Percentiles rank a stretch among this genome's conserved stretches.
phyloP scores from a whole-genome alignment of 495 filamentous ascomycete genomes.

The Lepidopterella palustris region DNA sequence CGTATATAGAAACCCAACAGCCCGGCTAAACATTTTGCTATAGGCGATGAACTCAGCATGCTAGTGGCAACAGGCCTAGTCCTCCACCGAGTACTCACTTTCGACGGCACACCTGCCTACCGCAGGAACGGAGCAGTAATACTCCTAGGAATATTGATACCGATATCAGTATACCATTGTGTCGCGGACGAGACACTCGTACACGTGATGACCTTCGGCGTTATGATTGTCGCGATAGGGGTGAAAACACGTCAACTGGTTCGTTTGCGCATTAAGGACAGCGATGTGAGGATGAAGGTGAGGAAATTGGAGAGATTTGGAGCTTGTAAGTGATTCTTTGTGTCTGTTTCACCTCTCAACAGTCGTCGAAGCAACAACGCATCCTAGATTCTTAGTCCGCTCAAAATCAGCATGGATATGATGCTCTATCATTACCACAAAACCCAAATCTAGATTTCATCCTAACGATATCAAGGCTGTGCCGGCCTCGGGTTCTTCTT shows the following conservation, averaged over 20 bases:
- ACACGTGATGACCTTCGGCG: slow-evolving; percentile 37
- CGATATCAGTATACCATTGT: slow-evolving; percentile 42
- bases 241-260: slow-evolving; percentile 33
- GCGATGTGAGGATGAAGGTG: slow-evolving; percentile 10
- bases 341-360: background rate
- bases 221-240: slow-evolving; percentile 32
- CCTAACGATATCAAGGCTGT: background rate
- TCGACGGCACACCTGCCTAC: slow-evolving; percentile 32
- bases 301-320: slow-evolving; percentile 21
- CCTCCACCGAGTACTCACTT: slow-evolving; percentile 47
- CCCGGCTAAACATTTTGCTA: background rate
- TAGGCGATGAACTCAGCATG: slow-evolving; percentile 51
- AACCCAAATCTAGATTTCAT: background rate
- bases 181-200: slow-evolving; percentile 40
- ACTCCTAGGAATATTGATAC: slow-evolving; percentile 31
- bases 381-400: background rate
- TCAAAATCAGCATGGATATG: too few relatives aligned
- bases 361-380: background rate
- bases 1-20: too few relatives aligned
- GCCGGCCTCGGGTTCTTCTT: slow-evolving; percentile 37
- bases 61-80: slow-evolving; percentile 46
- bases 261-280: slow-evolving; percentile 7
- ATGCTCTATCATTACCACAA: too few relatives aligned
- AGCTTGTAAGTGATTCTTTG: slow-evolving; percentile 15
- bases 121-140: slow-evolving; percentile 17